phyloP scores from a whole-genome alignment of 2,329 filamentous ascomycete species.

The Pestalotiopsis fici region DNA sequence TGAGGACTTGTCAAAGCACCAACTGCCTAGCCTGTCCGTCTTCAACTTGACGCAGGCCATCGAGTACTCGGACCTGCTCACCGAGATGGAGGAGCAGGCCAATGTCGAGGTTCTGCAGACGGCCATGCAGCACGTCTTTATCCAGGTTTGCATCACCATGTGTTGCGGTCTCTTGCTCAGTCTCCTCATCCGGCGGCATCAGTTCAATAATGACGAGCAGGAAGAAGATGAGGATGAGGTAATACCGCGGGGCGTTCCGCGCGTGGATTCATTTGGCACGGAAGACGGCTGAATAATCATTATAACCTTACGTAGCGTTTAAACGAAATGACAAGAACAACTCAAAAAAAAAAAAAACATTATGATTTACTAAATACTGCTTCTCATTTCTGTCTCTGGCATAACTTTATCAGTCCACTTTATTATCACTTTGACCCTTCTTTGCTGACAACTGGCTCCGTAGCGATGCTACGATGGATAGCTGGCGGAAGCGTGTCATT shows the following conservation, averaged over 20 bases:
- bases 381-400: too few species aligned
- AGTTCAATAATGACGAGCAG: not conserved
- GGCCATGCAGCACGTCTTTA: constrained; percentile 8
- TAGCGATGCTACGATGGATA: too few species aligned
- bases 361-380: too few species aligned
- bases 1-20: constrained; percentile 1
- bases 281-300: not conserved
- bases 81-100: not conserved
- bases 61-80: not conserved
- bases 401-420: too few species aligned
- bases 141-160: constrained; percentile 3
- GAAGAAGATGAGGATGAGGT: not conserved
- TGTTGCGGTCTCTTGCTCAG: not conserved
- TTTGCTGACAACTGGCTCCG: too few species aligned
- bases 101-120: not conserved
- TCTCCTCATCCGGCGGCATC: not conserved
- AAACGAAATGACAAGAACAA: not conserved
- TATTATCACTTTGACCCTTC: too few species aligned
- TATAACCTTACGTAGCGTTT: not conserved
- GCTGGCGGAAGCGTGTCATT: too few species aligned
- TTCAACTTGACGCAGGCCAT: constrained; percentile 7
- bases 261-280: not conserved
- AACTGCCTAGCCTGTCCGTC: not conserved
- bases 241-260: not conserved
- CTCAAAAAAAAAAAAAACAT: not conserved